Base-by-base conservation (phyloP, 2,329 filamentous ascomycete genomes). In the Epichloe festucae region DNA sequence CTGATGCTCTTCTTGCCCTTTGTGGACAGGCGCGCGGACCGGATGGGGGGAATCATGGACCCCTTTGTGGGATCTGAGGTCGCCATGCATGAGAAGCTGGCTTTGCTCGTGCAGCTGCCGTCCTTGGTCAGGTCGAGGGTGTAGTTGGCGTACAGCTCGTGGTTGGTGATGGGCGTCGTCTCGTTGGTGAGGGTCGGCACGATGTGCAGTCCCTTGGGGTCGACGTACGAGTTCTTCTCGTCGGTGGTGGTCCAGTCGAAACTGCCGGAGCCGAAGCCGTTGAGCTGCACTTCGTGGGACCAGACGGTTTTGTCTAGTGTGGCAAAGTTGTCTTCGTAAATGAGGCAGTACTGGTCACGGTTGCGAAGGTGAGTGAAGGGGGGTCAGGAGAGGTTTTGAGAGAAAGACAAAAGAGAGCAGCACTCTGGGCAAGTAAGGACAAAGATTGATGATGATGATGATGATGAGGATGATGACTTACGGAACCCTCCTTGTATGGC, bases 211-310 rank as follows among this genome's bases (percentile, higher is more conserved):
- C 74, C 74, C 27, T 71, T 62, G 0, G 57, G 61, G 57, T 76
- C 72, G 38, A 71, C 65, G 59, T 72, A 78, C 14, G 70, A 63
- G 60, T 79, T 79, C 49, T 59, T 61, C 1, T 63, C 54, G 55
- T 76, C 73, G 3, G 61, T 65, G 5, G 75, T 78, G 0, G 75
- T 77, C 75, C 74, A 76, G 64, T 78, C 75, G 58, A 78, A 78
- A 38, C 70, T 66, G 15, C 73, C 73, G n/a, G 68, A 72, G 47
- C 73, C 70, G 56, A 67, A 73, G 10, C 66, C 73, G 50, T 67
- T 63, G n/a, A 71, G 58, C 60, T 67, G 61, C 15, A 75, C 69
- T 57, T 77, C 73, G 52, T 73, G 69, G 8, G 67, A 69, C 75
- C 75, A 78, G n/a, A 73, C 58, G 42, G 62, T 58, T 12, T 62